Evolutionary conservation across 2,329 filamentous ascomycete species (phyloP).

Genomic region (Aspergillus floridensis): DNA sequence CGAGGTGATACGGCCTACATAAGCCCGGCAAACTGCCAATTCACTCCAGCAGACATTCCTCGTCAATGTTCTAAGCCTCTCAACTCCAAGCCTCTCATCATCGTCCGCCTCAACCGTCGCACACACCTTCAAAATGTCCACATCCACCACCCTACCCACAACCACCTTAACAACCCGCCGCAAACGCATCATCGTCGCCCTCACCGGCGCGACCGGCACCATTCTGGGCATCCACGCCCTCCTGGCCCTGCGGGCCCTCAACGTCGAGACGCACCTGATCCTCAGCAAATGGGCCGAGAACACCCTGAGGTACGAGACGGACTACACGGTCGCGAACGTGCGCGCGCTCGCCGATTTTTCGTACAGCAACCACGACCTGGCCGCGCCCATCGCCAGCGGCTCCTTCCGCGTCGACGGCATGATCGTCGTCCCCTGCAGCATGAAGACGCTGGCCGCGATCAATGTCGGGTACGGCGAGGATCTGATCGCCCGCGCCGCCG

Average conservation of each 20-base stretch:
- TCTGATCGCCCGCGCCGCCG: constrained; percentile 46
- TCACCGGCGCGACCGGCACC: constrained; percentile 52
- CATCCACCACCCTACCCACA: neutral
- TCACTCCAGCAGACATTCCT: too few species aligned
- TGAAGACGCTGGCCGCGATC: constrained; percentile 50
- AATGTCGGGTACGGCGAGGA: constrained; percentile 45
- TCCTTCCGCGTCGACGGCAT: constrained; percentile 47
- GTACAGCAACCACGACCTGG: constrained; percentile 44
- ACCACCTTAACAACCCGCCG: constrained; percentile 4
- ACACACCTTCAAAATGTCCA: neutral
- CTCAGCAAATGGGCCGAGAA: constrained; percentile 51
- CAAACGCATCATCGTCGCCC: constrained; percentile 46
- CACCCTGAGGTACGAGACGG: constrained; percentile 50
- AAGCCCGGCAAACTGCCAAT: too few species aligned
- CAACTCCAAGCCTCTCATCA: neutral
- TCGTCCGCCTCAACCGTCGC: too few species aligned
- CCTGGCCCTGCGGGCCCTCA: constrained; percentile 39
- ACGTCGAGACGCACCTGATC: constrained; percentile 49
- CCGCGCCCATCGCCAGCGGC: constrained; percentile 47
- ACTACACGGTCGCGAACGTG: constrained; percentile 37
- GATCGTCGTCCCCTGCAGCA: constrained; percentile 50
- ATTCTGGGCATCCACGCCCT: constrained; percentile 45
- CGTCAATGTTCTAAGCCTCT: neutral
- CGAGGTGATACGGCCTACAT: too few species aligned
- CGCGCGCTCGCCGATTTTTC: constrained; percentile 39